phyloP scores from a whole-genome alignment of 106 monocot genomes.

The Dendrobium chrysotoxum region DNA sequence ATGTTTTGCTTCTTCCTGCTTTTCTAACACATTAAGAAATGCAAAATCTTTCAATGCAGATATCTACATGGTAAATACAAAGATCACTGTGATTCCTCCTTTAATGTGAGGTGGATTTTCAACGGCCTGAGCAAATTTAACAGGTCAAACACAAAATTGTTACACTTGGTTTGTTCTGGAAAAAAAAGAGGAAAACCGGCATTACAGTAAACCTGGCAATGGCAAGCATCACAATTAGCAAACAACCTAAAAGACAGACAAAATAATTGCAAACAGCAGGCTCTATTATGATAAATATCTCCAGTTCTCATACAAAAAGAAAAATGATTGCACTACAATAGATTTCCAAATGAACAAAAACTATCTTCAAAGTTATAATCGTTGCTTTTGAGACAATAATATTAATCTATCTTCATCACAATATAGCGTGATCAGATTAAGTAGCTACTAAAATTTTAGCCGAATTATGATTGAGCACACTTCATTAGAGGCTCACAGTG shows the following conservation, averaged over 20 bases:
- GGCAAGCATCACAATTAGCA: too few species aligned
- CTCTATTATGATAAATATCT: background rate
- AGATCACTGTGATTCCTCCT: too few species aligned
- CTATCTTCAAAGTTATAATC: background rate
- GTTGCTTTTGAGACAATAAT: background rate
- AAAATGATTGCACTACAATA: background rate
- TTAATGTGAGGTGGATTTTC: too few species aligned
- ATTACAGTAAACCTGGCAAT: too few species aligned
- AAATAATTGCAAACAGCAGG: background rate
- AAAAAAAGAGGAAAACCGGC: too few species aligned
- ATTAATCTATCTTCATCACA: background rate
- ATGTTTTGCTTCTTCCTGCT: too few species aligned
- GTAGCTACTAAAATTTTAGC: background rate
- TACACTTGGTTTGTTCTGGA: too few species aligned
- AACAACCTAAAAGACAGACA: background rate
- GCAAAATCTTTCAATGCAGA: too few species aligned
- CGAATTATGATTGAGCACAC: background rate
- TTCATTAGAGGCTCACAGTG: slow-evolving; percentile 40
- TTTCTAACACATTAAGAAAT: too few species aligned
- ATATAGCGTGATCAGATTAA: background rate
- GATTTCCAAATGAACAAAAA: background rate
- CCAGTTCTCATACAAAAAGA: background rate
- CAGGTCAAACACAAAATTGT: too few species aligned
- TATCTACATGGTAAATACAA: too few species aligned
- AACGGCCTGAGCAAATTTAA: too few species aligned